Evolutionary conservation across 352 stramenopile genomes (phyloP).

Genomic region (Thalassiosira mediterranea): DNA sequence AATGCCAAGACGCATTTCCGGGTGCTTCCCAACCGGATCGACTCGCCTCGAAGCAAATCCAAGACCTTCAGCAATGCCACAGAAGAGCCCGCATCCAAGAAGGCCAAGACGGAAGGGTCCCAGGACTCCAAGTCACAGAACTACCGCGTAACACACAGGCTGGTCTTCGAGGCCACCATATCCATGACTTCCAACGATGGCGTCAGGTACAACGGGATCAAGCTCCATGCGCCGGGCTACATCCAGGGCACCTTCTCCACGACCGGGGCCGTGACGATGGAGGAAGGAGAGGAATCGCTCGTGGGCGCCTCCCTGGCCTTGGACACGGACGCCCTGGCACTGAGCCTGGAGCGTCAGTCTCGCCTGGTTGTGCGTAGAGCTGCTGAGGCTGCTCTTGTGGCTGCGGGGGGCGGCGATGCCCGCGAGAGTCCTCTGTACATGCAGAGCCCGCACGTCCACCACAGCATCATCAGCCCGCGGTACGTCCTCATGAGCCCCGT

Average conservation of each 20-base stretch:
- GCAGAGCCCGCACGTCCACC: constrained; percentile 26
- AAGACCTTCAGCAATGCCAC: not conserved
- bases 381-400: constrained; percentile 47
- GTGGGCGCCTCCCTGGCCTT: constrained; percentile 62
- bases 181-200: constrained; percentile 64
- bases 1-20: constrained; percentile 70
- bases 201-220: constrained; percentile 67
- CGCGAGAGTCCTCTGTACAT: not conserved
- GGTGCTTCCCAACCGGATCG: constrained; percentile 51
- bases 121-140: constrained; percentile 33
- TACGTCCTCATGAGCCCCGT: constrained; percentile 51
- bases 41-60: no score
- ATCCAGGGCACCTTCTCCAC: constrained; percentile 75
- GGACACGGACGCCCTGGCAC: constrained; percentile 72
- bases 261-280: constrained; percentile 3
- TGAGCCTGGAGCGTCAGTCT: constrained; percentile 74
- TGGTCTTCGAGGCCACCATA: constrained; percentile 61
- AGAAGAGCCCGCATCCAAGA: constrained; percentile 50
- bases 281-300: constrained; percentile 51
- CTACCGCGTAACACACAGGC: constrained; percentile 63
- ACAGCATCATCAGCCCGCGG: constrained; percentile 39
- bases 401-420: constrained; percentile 16
- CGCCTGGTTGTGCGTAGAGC: constrained; percentile 65
- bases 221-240: constrained; percentile 71
- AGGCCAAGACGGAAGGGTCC: constrained; percentile 18